These are phyloP conservation scores for Boletus semigastroideus DNA, from an alignment of 1,284 basidiomycete species.

Conservation along the genomic window DNA sequence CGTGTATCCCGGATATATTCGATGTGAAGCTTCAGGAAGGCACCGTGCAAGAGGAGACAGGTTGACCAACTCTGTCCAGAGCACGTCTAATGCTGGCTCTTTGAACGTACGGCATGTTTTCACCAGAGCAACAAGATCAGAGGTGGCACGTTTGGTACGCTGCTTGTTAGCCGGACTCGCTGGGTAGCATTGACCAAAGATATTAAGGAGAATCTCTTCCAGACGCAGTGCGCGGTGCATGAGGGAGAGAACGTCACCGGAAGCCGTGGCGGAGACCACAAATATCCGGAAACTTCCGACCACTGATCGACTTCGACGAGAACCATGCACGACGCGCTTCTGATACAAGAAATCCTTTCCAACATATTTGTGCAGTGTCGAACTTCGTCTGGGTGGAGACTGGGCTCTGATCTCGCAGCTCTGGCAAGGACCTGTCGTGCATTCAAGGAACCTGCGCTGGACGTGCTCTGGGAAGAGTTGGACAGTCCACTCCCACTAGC, in stretches of 20 bases:
- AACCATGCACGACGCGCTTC: too few species aligned
- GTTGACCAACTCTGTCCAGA: background rate
- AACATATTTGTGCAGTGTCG: too few species aligned
- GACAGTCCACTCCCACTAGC: too few species aligned
- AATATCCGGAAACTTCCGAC: too few species aligned
- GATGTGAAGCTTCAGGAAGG: background rate
- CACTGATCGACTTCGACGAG: too few species aligned
- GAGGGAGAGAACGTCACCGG: background rate
- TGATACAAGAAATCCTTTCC: too few species aligned
- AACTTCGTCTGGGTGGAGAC: too few species aligned
- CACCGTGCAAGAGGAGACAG: background rate
- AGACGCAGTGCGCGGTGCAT: slow-evolving; percentile 2
- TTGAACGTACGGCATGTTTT: background rate
- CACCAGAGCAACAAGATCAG: background rate
- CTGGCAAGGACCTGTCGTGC: too few species aligned
- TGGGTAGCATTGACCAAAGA: slow-evolving; percentile 1
- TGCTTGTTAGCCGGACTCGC: background rate
- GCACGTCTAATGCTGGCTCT: background rate
- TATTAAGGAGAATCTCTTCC: slow-evolving; percentile 3
- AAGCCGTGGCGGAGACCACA: too few species aligned
- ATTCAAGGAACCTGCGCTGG: too few species aligned
- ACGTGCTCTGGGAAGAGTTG: too few species aligned
- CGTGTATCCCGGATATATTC: slow-evolving; percentile 4
- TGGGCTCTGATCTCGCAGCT: too few species aligned
- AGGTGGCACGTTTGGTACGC: background rate